Conservation (phyloP, 495 filamentous ascomycete species). For the Aspergillus taichungensis region DNA sequence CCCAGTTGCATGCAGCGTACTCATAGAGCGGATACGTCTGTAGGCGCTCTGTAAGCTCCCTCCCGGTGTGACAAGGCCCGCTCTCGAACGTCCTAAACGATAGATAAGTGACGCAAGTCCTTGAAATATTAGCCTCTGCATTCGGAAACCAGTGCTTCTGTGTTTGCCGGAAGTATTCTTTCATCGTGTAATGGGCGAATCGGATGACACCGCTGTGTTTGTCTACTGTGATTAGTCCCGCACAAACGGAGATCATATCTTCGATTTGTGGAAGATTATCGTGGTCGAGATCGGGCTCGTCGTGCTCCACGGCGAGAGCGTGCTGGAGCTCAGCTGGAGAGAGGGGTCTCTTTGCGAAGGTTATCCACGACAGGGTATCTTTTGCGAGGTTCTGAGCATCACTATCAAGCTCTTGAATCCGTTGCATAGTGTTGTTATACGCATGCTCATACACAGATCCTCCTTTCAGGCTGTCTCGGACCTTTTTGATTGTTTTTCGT, state of each 20-base stretch:
- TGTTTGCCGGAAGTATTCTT: conserved; percentile 38
- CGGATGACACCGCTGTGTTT: conserved; percentile 32
- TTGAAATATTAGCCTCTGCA: background rate
- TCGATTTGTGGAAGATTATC: conserved; percentile 4
- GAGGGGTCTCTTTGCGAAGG: conserved; percentile 30
- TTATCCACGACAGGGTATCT: conserved; percentile 25
- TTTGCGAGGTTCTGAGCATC: conserved; percentile 15
- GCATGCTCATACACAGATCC: conserved; percentile 12
- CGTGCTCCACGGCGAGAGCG: conserved; percentile 35
- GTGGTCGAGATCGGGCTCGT: background rate
- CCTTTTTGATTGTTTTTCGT: conserved; percentile 19
- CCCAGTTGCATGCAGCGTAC: too few relatives aligned
- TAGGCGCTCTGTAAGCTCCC: too few relatives aligned
- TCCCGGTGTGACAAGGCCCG: too few relatives aligned
- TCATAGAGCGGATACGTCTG: too few relatives aligned
- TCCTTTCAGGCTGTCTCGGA: conserved; percentile 16
- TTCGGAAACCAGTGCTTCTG: conserved; percentile 3
- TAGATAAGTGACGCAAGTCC: too few relatives aligned
- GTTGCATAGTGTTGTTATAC: conserved; percentile 16
- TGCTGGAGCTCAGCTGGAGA: conserved; percentile 35
- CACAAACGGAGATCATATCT: conserved; percentile 1
- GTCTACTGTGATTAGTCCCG: conserved; percentile 1
- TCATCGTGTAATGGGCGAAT: conserved; percentile 42
- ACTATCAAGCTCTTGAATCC: conserved; percentile 21
- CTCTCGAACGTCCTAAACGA: too few relatives aligned